These are phyloP conservation scores for Hanseniaspora nectarophila DNA, from an alignment of 805 yeast genomes.

Conservation along the genomic window DNA sequence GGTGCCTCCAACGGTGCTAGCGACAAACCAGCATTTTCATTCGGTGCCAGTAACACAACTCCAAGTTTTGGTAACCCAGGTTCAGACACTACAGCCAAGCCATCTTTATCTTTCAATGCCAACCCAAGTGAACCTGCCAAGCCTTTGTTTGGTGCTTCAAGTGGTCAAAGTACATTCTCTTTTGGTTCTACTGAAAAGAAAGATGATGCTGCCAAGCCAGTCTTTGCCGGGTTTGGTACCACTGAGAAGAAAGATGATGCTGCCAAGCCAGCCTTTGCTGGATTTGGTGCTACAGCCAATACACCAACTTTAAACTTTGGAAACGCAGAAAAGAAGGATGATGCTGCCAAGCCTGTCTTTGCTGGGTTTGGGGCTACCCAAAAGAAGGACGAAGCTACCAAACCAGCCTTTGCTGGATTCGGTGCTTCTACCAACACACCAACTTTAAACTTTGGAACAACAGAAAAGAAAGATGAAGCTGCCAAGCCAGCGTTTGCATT, in stretches of 20 bases:
- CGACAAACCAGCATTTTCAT: conserved; percentile 19
- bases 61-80: conserved; percentile 14
- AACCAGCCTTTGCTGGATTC: conserved; percentile 7
- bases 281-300: not conserved
- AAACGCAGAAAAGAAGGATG: conserved; percentile 17
- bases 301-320: not conserved
- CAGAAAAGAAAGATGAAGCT: not conserved
- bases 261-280: conserved; percentile 1
- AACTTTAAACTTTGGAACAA: not conserved
- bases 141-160: conserved; percentile 13
- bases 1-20: conserved; percentile 14
- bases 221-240: conserved; percentile 11
- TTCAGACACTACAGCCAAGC: conserved; percentile 14
- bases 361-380: not conserved
- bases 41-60: conserved; percentile 12
- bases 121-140: conserved; percentile 13
- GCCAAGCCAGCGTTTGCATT: not conserved
- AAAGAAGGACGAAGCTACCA: conserved; percentile 6
- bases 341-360: conserved; percentile 1
- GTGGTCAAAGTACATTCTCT: not conserved
- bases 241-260: not conserved
- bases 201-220: conserved; percentile 1
- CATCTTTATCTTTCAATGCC: conserved; percentile 20
- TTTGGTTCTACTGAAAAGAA: conserved; percentile 3
- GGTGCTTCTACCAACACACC: conserved; percentile 9